phyloP scores from a whole-genome alignment of 345 rosid species.

The Aurinia saxatilis region DNA sequence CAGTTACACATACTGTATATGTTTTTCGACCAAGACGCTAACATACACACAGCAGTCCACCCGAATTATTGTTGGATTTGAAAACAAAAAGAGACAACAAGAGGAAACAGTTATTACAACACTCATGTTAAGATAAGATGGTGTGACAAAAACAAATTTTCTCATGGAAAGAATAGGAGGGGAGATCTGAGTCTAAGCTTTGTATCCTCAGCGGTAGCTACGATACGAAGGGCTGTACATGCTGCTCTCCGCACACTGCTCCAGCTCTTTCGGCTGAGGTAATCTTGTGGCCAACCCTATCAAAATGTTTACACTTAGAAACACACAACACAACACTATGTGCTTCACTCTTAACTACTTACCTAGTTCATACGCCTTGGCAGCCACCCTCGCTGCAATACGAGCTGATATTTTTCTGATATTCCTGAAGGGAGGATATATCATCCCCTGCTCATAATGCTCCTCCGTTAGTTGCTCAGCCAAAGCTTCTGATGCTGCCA shows the following conservation, averaged over 20 bases:
- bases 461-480: conserved; percentile 74
- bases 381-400: conserved; percentile 84
- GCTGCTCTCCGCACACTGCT: conserved; percentile 85
- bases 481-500: conserved; percentile 89
- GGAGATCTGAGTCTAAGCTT: background rate
- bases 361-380: conserved; percentile 94
- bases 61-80: background rate
- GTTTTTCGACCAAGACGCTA: background rate
- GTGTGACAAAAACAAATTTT: background rate
- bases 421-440: conserved; percentile 76
- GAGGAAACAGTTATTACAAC: conserved; percentile 9
- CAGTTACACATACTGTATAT: background rate
- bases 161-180: conserved; percentile 10
- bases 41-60: background rate
- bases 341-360: conserved; percentile 10
- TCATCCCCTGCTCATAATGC: conserved; percentile 70
- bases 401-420: conserved; percentile 92
- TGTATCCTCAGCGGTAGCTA: conserved; percentile 48
- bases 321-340: background rate
- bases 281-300: conserved; percentile 79
- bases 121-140: background rate
- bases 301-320: background rate
- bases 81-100: background rate
- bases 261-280: conserved; percentile 74
- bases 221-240: conserved; percentile 87